Base-by-base conservation (phyloP, 2,329 filamentous ascomycete species). In the Fusarium subglutinans region DNA sequence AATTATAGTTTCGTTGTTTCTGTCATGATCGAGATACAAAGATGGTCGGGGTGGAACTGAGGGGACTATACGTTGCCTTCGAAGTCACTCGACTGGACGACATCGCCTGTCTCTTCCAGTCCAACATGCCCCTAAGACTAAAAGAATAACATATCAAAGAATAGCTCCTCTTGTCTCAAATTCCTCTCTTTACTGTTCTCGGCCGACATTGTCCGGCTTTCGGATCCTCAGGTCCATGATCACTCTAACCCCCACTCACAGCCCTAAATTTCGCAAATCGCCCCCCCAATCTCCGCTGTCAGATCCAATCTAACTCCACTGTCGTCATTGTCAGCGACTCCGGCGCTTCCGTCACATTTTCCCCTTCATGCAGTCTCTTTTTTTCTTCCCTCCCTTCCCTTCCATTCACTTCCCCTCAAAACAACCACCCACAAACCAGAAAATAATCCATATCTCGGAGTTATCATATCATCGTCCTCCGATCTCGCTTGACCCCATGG, bases 401-500 rank as follows among this genome's bases (percentile, higher is more conserved):
- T 44, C 51, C 33, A 30, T 57, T 41, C 30, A 24, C 54, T 20
- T 35, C 63, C 63, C 33, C 58, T 44, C 63, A 54, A 63, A 63
- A 58, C 43, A 41, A 59, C 47, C 48, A 60, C 61, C 24, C 33
- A 54, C 50, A 22, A 28, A 37, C 50, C 50, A 54, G n/a, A 38
- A 22, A 37, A 26, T 8, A 35, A 11, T 24, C 18, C 33, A 30
- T n/a, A 50, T 50, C 47, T 30, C 50, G 9, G 50, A 3, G 33
- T 17, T 38, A 54, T 38, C 50, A 54, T 26, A 54, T 66, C 51
- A 37, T 58, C 14, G 10, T 3, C 22, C 44, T 41, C 63, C 63
- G 63, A 65, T 66, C 60, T 65, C 60, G 63, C 63, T 53, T 60
- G n/a, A 33, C 41, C 71, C 56, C 67, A 81, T 81, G 79, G 75